A percentile compares a stretch with the other conserved stretches of the same genome.
These are phyloP conservation scores for Trichoderma arundinaceum DNA, from an alignment of 2,329 filamentous ascomycete species.

Conservation along the genomic window DNA sequence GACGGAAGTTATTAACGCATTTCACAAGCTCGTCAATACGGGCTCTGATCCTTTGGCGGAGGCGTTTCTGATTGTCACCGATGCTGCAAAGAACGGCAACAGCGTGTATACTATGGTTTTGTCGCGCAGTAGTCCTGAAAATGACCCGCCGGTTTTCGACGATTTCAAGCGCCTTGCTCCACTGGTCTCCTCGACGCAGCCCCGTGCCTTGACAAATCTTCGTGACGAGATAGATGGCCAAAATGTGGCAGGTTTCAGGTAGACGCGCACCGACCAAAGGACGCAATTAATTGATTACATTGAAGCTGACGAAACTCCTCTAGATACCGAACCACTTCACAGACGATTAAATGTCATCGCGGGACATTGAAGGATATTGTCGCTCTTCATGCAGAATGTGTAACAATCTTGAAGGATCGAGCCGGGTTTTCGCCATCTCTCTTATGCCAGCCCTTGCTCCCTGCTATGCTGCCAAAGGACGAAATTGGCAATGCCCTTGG, in stretches of 20 bases:
- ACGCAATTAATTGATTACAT: not conserved
- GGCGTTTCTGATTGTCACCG: not conserved
- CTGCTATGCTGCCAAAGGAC: constrained; percentile 7
- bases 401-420: not conserved
- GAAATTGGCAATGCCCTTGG: not conserved
- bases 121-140: constrained; percentile 2
- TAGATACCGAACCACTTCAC: not conserved
- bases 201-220: not conserved
- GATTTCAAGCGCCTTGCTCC: not conserved
- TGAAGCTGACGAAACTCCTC: not conserved
- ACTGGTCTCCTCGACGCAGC: not conserved
- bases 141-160: not conserved
- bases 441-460: constrained; percentile 1
- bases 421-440: not conserved
- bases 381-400: not conserved
- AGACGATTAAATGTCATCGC: not conserved
- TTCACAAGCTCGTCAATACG: not conserved
- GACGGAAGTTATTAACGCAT: not conserved
- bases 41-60: not conserved
- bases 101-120: not conserved
- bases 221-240: not conserved
- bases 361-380: not conserved
- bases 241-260: constrained; percentile 10
- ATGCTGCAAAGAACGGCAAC: not conserved
- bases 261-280: not conserved